These are phyloP conservation scores for Cystobasidiaceae sp. DNA, from an alignment of 1,284 basidiomycete species.

Conservation along the genomic window DNA sequence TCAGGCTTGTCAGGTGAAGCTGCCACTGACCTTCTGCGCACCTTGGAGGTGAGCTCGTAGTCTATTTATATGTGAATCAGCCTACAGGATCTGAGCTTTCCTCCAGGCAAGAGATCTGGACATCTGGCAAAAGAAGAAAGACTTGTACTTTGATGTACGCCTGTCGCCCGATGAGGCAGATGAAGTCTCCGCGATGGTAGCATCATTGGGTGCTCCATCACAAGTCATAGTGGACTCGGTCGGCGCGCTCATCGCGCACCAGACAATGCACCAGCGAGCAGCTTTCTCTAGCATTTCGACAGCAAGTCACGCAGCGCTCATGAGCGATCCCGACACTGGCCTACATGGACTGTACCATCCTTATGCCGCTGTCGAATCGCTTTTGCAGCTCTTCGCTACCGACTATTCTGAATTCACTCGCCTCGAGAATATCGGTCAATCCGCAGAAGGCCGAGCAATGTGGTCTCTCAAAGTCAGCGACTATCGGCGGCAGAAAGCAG, in stretches of 20 bases:
- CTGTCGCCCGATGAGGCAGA: background rate
- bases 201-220: too few relatives aligned
- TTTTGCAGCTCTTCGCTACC: constrained; percentile 27
- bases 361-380: constrained; percentile 26
- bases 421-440: constrained; percentile 32
- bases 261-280: background rate
- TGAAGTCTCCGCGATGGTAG: too few relatives aligned
- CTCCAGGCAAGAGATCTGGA: constrained; percentile 1
- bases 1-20: too few relatives aligned
- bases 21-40: too few relatives aligned
- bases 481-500: constrained; percentile 17
- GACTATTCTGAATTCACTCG: constrained; percentile 30
- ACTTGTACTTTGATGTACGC: background rate
- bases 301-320: background rate
- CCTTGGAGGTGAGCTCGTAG: too few relatives aligned
- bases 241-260: background rate
- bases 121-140: constrained; percentile 1
- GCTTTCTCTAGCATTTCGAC: background rate
- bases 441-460: constrained; percentile 34
- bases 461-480: constrained; percentile 32
- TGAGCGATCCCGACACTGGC: constrained; percentile 3
- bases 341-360: constrained; percentile 38
- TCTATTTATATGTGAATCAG: too few relatives aligned
- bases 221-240: background rate
- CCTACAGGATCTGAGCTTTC: background rate